Conservation (phyloP, 139 green algal genomes). For the Prasinococcaceae sp. region DNA sequence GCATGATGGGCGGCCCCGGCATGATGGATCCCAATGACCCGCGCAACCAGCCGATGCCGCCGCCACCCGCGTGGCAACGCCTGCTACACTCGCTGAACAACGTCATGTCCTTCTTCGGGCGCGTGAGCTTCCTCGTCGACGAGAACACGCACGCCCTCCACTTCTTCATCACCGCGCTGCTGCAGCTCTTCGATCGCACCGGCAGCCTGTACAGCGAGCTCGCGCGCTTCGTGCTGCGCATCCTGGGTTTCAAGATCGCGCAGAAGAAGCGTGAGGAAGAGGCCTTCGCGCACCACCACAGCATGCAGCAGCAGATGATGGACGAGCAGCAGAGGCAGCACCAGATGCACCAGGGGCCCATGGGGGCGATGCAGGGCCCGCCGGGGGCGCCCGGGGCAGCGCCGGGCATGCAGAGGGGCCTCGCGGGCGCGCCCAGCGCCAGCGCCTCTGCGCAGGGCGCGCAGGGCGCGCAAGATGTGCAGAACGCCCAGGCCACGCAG, state of each 20-base stretch:
- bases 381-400: slow-evolving; percentile 9
- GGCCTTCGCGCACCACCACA: too few species aligned
- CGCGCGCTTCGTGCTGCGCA: slow-evolving; percentile 73
- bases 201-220: slow-evolving; percentile 89
- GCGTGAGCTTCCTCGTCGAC: slow-evolving; percentile 90
- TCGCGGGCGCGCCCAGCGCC: too few species aligned
- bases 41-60: too few species aligned
- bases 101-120: slow-evolving; percentile 84
- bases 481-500: too few species aligned
- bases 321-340: neutral
- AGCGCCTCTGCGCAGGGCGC: too few species aligned
- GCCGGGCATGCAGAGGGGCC: too few species aligned
- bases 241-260: slow-evolving; percentile 50
- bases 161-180: slow-evolving; percentile 91
- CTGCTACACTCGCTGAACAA: slow-evolving; percentile 38
- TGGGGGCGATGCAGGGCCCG: neutral
- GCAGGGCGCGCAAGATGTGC: too few species aligned
- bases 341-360: neutral
- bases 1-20: too few species aligned
- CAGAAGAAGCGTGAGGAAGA: slow-evolving; percentile 1
- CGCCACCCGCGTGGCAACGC: slow-evolving; percentile 1
- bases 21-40: too few species aligned
- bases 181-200: slow-evolving; percentile 75
- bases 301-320: too few species aligned
- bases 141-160: slow-evolving; percentile 96